Conservation (phyloP, 495 filamentous ascomycete species). For the Podospora australis region DNA sequence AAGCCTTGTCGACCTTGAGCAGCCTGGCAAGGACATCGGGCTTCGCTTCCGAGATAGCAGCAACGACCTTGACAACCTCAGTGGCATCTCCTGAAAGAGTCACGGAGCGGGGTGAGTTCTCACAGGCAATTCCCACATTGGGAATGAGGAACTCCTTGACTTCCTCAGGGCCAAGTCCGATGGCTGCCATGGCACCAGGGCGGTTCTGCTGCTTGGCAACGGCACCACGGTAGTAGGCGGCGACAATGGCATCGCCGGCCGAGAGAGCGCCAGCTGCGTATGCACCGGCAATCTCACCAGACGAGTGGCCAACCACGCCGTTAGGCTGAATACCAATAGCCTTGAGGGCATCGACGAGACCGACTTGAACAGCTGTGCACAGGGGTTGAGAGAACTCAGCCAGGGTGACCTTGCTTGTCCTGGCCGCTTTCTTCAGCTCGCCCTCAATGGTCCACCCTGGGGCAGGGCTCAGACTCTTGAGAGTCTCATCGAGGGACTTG, state of each 20-base stretch:
- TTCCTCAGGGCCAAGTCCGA: constrained; percentile 30
- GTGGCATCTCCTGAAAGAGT: constrained; percentile 39
- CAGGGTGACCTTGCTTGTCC: constrained; percentile 19
- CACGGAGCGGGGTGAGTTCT: constrained; percentile 34
- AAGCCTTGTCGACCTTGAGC: constrained; percentile 31
- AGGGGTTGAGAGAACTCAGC: constrained; percentile 42
- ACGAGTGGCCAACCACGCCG: constrained; percentile 54
- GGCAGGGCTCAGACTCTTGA: neutral
- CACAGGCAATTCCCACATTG: constrained; percentile 35
- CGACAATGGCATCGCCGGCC: constrained; percentile 5
- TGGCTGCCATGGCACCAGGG: constrained; percentile 41
- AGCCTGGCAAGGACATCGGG: constrained; percentile 21
- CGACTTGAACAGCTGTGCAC: constrained; percentile 43
- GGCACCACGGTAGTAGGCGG: constrained; percentile 1
- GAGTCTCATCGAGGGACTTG: constrained; percentile 9
- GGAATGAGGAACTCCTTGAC: constrained; percentile 5
- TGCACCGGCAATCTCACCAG: constrained; percentile 52
- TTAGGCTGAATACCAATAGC: constrained; percentile 33
- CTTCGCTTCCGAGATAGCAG: constrained; percentile 17
- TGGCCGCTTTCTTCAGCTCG: constrained; percentile 20
- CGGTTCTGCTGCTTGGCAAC: constrained; percentile 3
- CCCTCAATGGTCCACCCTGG: neutral
- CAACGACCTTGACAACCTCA: constrained; percentile 31
- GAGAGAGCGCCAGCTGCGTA: constrained; percentile 36
- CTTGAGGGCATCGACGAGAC: constrained; percentile 40